phyloP scores from a whole-genome alignment of 2,329 filamentous ascomycete species.

The Incumbomyces delicatus region DNA sequence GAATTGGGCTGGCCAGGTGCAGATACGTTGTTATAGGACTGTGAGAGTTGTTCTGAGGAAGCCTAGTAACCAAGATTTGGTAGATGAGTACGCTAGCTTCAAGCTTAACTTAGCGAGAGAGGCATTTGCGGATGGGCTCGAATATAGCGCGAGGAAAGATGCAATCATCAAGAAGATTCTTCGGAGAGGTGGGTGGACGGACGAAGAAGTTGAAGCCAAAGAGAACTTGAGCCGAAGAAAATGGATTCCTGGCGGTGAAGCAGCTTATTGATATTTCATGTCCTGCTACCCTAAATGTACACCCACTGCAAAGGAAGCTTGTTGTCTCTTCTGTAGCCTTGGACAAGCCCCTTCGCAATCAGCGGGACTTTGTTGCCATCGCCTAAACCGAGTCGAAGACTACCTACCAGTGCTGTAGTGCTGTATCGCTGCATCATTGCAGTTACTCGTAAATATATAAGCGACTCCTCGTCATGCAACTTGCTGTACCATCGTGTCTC shows the following conservation, averaged over 20 bases:
- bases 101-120: constrained; percentile 18
- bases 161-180: constrained; percentile 13
- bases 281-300: neutral
- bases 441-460: no score
- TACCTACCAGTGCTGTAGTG: no score
- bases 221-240: constrained; percentile 3
- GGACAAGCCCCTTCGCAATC: no score
- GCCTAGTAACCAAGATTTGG: constrained; percentile 11
- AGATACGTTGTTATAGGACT: constrained; percentile 14
- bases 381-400: no score
- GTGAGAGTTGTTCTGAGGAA: constrained; percentile 13
- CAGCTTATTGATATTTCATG: constrained; percentile 1
- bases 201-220: constrained; percentile 10
- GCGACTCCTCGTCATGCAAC: no score
- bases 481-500: neutral
- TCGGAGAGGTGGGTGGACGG: constrained; percentile 11
- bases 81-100: constrained; percentile 15
- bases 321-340: neutral
- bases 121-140: constrained; percentile 14
- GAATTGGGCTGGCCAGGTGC: constrained; percentile 12
- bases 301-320: neutral
- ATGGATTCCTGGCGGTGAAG: constrained; percentile 1
- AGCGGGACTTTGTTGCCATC: no score
- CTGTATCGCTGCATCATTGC: no score
- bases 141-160: constrained; percentile 15